These are phyloP conservation scores for Fusarium nematophilum DNA, from an alignment of 2,329 filamentous ascomycete species.

Conservation along the genomic window DNA sequence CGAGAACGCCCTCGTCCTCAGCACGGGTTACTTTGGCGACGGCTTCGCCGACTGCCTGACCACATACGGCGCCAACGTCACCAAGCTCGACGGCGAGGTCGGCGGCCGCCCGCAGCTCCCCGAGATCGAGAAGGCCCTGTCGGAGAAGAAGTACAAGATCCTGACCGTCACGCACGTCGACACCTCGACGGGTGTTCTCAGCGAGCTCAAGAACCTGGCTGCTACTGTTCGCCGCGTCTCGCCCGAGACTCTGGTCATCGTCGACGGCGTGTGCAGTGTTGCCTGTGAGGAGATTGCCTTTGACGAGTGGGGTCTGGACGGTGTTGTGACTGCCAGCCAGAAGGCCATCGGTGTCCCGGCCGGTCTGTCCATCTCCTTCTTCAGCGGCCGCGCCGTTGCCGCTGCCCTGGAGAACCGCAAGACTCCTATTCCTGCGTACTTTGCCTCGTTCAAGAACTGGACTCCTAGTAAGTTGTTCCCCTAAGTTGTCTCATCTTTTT, in stretches of 20 bases:
- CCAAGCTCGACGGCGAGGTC: slow-evolving; percentile 89
- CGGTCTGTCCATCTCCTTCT: slow-evolving; percentile 93
- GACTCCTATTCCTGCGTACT: slow-evolving; percentile 87
- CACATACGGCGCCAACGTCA: slow-evolving; percentile 90
- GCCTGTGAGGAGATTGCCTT: slow-evolving; percentile 96
- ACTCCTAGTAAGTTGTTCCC: slow-evolving; percentile 74
- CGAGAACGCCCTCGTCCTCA: slow-evolving; percentile 91
- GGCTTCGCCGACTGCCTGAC: slow-evolving; percentile 92
- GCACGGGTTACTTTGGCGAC: slow-evolving; percentile 97
- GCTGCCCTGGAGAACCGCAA: slow-evolving; percentile 79
- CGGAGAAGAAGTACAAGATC: slow-evolving; percentile 92
- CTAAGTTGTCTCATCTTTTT: neutral
- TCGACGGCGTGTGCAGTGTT: slow-evolving; percentile 97
- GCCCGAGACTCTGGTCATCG: slow-evolving; percentile 89
- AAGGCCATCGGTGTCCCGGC: slow-evolving; percentile 97
- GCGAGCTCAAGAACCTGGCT: slow-evolving; percentile 85
- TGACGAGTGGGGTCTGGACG: slow-evolving; percentile 93
- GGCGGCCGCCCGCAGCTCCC: slow-evolving; percentile 87
- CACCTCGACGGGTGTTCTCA: slow-evolving; percentile 95
- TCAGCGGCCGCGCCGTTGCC: slow-evolving; percentile 87
- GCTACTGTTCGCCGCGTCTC: slow-evolving; percentile 87
- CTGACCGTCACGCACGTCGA: slow-evolving; percentile 97
- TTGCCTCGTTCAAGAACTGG: slow-evolving; percentile 98
- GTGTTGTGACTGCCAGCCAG: slow-evolving; percentile 92
- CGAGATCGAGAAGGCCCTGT: slow-evolving; percentile 88